phyloP scores from a whole-genome alignment of 805 yeast species.

The Wickerhamomyces sydowiorum region DNA sequence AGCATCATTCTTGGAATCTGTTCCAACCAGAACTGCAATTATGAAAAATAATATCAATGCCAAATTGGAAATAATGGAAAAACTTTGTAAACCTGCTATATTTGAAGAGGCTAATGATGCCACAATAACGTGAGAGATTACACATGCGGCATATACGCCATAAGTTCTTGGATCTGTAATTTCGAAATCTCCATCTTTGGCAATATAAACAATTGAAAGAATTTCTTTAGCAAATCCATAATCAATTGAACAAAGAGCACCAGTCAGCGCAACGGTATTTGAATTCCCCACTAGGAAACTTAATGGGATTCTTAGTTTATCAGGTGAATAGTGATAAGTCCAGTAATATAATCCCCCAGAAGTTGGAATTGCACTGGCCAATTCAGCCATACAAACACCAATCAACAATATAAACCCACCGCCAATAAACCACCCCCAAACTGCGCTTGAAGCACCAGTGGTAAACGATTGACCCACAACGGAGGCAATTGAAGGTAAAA shows the following conservation, averaged over 20 bases:
- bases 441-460: constrained; percentile 54
- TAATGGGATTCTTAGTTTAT: constrained; percentile 40
- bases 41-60: constrained; percentile 46
- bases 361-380: constrained; percentile 68
- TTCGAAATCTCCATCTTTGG: constrained; percentile 47
- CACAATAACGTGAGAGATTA: constrained; percentile 42
- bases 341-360: constrained; percentile 71
- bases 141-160: constrained; percentile 62
- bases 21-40: constrained; percentile 63
- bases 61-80: constrained; percentile 51
- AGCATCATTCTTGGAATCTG: constrained; percentile 35
- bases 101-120: constrained; percentile 53
- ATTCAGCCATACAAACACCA: constrained; percentile 61
- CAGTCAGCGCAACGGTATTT: constrained; percentile 60
- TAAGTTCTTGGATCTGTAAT: constrained; percentile 50
- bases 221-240: constrained; percentile 63
- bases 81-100: constrained; percentile 53
- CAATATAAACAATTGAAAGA: constrained; percentile 51
- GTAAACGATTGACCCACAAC: constrained; percentile 36
- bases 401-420: constrained; percentile 48
- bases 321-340: constrained; percentile 65
- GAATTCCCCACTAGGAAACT: constrained; percentile 63
- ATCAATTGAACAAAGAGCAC: constrained; percentile 62
- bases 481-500: constrained; percentile 57
- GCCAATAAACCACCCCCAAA: constrained; percentile 72